Evolutionary conservation across 495 filamentous ascomycete species (phyloP), one percentile per base, ranked within the genome.

Genomic region (Aspergillus saccharolyticus): DNA sequence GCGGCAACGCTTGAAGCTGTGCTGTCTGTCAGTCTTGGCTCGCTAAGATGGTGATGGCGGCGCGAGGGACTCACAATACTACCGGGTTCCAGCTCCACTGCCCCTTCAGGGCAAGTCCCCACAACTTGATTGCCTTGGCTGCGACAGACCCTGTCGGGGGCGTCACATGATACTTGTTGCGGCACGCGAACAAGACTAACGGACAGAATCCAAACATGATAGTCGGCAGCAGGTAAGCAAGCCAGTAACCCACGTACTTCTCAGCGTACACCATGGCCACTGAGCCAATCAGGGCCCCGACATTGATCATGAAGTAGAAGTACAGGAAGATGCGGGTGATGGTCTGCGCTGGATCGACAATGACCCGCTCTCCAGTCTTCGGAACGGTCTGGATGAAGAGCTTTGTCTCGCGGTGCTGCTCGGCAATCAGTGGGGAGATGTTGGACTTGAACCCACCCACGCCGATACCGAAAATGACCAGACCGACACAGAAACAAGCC

Each of bases 211-310:
- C 68, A 63, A 89, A 79, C 65, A 82, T 66, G 24, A 75, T 61
- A 12, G 84, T 87, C 5, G 85, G 85, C 16, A 89, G 74, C 6
- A 80, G 71, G 63, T 70, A 89, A 0, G 85, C 76, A n/a, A 89
- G 80, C 78, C 82, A 91, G 73, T 89, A 91, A 28, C 88, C 87
- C 53, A 90, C 85, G 55, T 88, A 88, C 60, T 87, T 83, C 71
- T 89, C 87, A 7, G 82, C 81, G 63, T 88, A 88, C 24, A 83
- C 81, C 83, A 87, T 82, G 30, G 62, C 66, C 20, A 82, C 67
- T 44, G 74, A 70, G 3, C 80, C 85, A 24, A 78, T 39, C 17
- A 89, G 63, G 8, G 80, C 74, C 19, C 73, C 78, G 19, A 81
- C 54, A 57, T 81, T 82, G 61, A 77, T 77, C 56, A 88, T 74